Conservation (phyloP, 306 rosid species). For the Begonia loranthoides region DNA sequence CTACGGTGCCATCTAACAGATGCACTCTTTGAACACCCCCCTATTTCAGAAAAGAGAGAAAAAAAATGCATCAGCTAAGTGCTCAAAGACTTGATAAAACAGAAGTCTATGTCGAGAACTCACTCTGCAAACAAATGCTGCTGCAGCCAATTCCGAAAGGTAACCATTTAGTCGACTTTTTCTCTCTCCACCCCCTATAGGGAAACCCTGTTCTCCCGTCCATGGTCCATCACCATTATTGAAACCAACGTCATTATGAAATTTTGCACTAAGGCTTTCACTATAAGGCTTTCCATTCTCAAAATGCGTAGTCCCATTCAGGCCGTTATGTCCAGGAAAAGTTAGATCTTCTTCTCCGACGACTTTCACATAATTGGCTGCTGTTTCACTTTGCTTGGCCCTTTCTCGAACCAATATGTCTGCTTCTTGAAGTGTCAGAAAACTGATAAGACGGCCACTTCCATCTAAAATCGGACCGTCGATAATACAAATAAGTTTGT, state of each 20-base stretch:
- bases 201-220: conserved; percentile 81
- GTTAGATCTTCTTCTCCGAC: conserved; percentile 45
- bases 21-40: conserved; percentile 99
- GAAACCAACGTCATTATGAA: conserved; percentile 87
- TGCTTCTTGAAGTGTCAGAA: conserved; percentile 89
- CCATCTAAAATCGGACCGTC: conserved; percentile 93
- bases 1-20: conserved; percentile 83
- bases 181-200: conserved; percentile 85
- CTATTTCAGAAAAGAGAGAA: conserved; percentile 15
- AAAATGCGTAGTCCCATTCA: conserved; percentile 24
- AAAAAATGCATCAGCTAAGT: background rate
- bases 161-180: conserved; percentile 76
- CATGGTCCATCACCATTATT: conserved; percentile 66
- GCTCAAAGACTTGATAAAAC: conserved; percentile 6
- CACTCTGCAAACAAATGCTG: conserved; percentile 95
- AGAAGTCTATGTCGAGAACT: conserved; percentile 6
- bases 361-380: conserved; percentile 89
- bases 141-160: conserved; percentile 97
- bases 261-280: conserved; percentile 32
- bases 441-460: conserved; percentile 56
- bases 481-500: conserved; percentile 81
- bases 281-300: conserved; percentile 33
- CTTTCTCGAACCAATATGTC: conserved; percentile 75
- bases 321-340: conserved; percentile 19
- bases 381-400: conserved; percentile 85